Base-by-base conservation (phyloP, 768 basidiomycete species). In the Boletus edulis region DNA sequence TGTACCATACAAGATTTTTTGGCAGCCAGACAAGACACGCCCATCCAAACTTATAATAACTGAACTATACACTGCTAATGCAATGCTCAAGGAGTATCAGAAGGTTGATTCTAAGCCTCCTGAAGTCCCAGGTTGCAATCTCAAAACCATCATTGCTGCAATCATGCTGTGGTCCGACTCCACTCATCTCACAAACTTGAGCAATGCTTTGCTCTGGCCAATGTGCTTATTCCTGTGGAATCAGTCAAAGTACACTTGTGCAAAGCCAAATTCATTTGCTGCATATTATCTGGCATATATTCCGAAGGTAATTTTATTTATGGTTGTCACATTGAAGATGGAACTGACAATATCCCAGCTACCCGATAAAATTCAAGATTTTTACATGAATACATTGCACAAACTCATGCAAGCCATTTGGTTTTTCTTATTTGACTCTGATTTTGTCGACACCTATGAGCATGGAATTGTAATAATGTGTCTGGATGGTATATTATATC, bases 381-480 rank as follows among this genome's bases (percentile, higher is more conserved):
- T 48, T 7, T 53, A 51, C 4, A 13, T 35, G 1, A 7, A 5
- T 2, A 42, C 3, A 1, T 54, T 50, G 2, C 49, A 45, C 3
- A 62, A 72, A 40, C 15, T 68, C 0, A 62, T 72, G 59, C 71
- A 72, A 18, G 66, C 46, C 1, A 49, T 63, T 0, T 66, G 67
- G 62, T 17, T 20, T 0, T 38, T 66, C 13, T 17, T 72, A 0
- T 46, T 73, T 0, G 57, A 72, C 6, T 10, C 59, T 0, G 60
- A 72, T 0, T 72, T 72, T 17, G 8, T 65, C 0, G 11, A 62
- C 0, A 61, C 67, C 1, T 72, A 68, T 17, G 8, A 56, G 5
- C 47, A 62, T 41, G 64, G 68, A 10, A 56, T 68, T 4, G 53
- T 65, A 0, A 58, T 68, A 7, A 24, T 34, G 18, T 72, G 56